Evolutionary conservation across 1,284 basidiomycete species (phyloP), one percentile per base, ranked within the genome.

Genomic region (Microbotryomycetes sp.): DNA sequence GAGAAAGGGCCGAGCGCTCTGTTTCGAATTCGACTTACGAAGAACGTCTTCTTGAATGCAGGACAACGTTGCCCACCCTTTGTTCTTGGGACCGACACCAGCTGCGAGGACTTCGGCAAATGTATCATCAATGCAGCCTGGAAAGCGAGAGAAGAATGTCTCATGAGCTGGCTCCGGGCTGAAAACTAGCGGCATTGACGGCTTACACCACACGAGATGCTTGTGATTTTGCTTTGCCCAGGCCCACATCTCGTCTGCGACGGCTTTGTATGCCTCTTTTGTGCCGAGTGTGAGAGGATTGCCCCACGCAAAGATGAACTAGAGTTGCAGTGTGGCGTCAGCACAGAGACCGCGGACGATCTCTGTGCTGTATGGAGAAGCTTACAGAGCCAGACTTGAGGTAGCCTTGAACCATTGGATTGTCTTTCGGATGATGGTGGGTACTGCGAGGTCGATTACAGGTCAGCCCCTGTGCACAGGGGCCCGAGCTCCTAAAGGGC

Each of bases 231-330:
- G 26, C 57, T 62, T 62, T 1, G 50, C 54, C 57, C 57, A 67
- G 3, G 50, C 28, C 21, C 52, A 15, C 15, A 65, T 62, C 56
- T 67, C 66, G 26, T 57, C 49, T 18, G 66, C 66, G 16, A 58
- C 51, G 23, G 23, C 31, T 26, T 31, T 21, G 26, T 46, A 54
- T 24, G 48, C 46, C 5, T 62, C 62, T 3, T 57, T 48, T 35
- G 55, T 55, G 26, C 52, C 48, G 11, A 59, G 47, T 53, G 55
- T 62, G 45, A 64, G 48, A n/a, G 66, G 66, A 23, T 60, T 55
- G 9, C 66, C 66, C 65, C 66, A 67, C 5, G 66, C 66, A 28
- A 67, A 61, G 56, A 52, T 55, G 60, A 57, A 62, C 48, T 51
- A 51, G 9, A 41, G 35, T 11, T 41, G 11, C 35, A 41, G 18